phyloP scores from a whole-genome alignment of 352 stramenopile genomes.

The Ophiocytium majus region DNA sequence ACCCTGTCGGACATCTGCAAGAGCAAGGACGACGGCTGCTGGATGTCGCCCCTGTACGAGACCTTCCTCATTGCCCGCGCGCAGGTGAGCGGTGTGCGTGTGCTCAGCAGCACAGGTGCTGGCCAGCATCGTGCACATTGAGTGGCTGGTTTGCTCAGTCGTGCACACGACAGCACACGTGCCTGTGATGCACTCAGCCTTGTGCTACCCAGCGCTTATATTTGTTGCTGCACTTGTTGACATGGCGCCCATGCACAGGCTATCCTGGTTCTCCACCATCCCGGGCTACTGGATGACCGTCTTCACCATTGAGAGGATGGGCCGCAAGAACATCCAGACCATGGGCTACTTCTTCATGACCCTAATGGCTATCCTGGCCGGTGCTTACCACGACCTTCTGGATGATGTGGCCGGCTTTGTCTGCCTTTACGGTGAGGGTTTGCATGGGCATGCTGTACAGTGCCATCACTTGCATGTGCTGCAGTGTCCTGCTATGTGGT shows the following conservation, averaged over 20 bases:
- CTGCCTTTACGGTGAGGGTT: not conserved
- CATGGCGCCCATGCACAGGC: too few species aligned
- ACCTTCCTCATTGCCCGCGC: slow-evolving; percentile 21
- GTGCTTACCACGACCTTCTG: not conserved
- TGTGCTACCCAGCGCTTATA: too few species aligned
- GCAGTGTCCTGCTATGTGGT: too few species aligned
- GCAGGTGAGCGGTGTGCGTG: too few species aligned
- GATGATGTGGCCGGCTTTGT: not conserved
- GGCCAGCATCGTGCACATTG: too few species aligned
- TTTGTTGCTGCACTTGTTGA: too few species aligned
- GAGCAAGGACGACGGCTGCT: slow-evolving; percentile 17
- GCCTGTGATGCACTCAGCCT: too few species aligned
- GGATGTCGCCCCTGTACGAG: slow-evolving; percentile 7
- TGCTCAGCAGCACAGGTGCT: too few species aligned
- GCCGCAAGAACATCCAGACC: slow-evolving; percentile 11
- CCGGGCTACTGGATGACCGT: slow-evolving; percentile 5
- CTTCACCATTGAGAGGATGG: not conserved
- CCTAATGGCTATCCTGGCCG: slow-evolving; percentile 11
- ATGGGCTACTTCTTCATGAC: not conserved
- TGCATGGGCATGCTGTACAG: too few species aligned
- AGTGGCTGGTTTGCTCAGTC: too few species aligned
- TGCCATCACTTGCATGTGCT: too few species aligned
- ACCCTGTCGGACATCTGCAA: not conserved
- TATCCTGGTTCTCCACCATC: slow-evolving; percentile 16
- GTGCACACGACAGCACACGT: too few species aligned